Conservation (phyloP, 176 grass and related monocot genomes). For the Avena insularis region DNA sequence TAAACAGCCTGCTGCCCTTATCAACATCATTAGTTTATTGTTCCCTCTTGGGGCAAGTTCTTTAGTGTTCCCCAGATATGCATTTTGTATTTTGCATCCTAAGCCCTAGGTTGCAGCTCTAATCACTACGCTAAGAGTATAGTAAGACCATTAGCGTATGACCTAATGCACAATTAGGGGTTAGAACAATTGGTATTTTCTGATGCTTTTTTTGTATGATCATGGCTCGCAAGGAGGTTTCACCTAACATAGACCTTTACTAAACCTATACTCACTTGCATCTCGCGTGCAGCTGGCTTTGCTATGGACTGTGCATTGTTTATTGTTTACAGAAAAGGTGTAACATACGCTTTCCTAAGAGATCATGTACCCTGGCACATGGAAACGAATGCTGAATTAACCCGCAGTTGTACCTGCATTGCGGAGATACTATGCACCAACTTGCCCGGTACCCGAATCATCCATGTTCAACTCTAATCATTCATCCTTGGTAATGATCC, state of each 20-base stretch:
- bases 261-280: conserved; percentile 67
- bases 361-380: conserved; percentile 69
- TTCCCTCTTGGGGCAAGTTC: conserved; percentile 45
- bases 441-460: conserved; percentile 50
- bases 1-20: conserved; percentile 49
- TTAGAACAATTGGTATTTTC: conserved; percentile 47
- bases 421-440: conserved; percentile 48
- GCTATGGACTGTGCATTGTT: conserved; percentile 54
- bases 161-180: conserved; percentile 52
- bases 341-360: conserved; percentile 64
- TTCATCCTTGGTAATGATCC: conserved; percentile 63
- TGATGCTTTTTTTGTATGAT: conserved; percentile 33
- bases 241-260: conserved; percentile 71
- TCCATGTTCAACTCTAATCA: conserved; percentile 65
- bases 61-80: conserved; percentile 60
- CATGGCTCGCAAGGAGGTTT: conserved; percentile 54
- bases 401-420: conserved; percentile 40
- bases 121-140: conserved; percentile 50
- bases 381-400: conserved; percentile 57
- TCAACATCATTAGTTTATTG: conserved; percentile 51
- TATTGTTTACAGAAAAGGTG: conserved; percentile 69
- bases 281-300: conserved; percentile 66
- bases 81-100: conserved; percentile 55
- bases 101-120: conserved; percentile 49
- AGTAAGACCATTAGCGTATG: conserved; percentile 63